phyloP scores from a whole-genome alignment of 148 eudicot species.

The Fagopyrum esculentum region DNA sequence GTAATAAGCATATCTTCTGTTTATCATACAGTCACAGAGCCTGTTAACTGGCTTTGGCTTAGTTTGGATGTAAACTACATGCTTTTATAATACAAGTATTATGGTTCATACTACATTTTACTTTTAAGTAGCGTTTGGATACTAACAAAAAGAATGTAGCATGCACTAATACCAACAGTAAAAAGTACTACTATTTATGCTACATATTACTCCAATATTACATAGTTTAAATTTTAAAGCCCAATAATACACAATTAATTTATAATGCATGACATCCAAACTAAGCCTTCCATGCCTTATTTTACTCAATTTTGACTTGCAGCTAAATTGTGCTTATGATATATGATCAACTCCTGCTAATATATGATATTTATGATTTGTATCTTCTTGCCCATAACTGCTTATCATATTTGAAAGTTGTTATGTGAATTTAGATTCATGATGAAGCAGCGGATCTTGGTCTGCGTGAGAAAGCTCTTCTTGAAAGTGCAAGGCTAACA shows the following conservation, averaged over 20 bases:
- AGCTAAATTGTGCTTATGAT: not conserved
- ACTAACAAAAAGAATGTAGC: no score
- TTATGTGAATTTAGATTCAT: conserved; percentile 42
- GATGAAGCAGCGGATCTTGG: conserved; percentile 71
- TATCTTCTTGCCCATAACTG: not conserved
- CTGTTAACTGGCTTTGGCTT: not conserved
- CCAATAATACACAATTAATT: no score
- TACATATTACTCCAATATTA: not conserved
- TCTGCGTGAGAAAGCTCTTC: conserved; percentile 60
- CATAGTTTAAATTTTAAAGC: not conserved
- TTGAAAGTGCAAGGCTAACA: conserved; percentile 57
- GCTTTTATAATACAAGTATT: no score
- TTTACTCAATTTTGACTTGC: not conserved
- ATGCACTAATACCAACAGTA: no score
- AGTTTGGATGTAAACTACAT: no score
- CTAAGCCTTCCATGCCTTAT: no score
- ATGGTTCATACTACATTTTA: no score
- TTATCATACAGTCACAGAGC: not conserved
- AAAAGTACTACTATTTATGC: not conserved
- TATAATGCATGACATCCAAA: no score
- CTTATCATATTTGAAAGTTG: not conserved
- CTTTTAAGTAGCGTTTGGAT: no score
- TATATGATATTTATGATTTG: not conserved
- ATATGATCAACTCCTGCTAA: not conserved
- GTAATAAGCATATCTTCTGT: not conserved